A percentile compares a stretch with the other conserved stretches of the same genome.
Evolutionary conservation across 1,284 basidiomycete species (phyloP).

Genomic region (Apiotrichum siamense): DNA sequence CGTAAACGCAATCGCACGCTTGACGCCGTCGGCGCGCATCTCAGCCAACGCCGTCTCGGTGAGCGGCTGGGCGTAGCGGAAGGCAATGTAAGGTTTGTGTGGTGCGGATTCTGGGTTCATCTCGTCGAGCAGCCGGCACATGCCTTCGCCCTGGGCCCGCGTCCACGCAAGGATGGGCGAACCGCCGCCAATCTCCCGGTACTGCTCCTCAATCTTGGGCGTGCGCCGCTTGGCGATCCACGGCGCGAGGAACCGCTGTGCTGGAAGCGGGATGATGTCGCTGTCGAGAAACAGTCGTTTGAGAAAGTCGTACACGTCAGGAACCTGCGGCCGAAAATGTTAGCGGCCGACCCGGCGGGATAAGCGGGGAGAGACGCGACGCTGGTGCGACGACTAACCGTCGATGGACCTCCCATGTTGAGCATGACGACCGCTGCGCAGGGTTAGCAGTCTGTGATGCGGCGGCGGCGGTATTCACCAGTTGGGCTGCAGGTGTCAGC

Average conservation of each 20-base stretch:
- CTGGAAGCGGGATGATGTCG: constrained; percentile 93
- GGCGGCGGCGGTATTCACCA: neutral
- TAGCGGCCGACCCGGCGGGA: too few species aligned
- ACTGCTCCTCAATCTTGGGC: constrained; percentile 91
- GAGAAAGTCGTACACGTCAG: constrained; percentile 83
- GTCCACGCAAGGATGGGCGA: constrained; percentile 97
- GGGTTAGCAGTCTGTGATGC: neutral
- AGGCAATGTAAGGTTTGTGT: constrained; percentile 92
- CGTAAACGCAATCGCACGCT: constrained; percentile 88
- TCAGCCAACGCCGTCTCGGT: constrained; percentile 76
- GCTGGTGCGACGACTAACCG: constrained; percentile 56
- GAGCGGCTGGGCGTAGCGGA: constrained; percentile 85
- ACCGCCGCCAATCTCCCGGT: constrained; percentile 89
- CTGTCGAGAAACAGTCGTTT: constrained; percentile 89
- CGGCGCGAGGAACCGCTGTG: constrained; percentile 81
- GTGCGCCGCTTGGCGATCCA: constrained; percentile 86
- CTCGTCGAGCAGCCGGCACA: constrained; percentile 89
- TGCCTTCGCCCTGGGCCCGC: constrained; percentile 75
- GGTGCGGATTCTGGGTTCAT: constrained; percentile 86
- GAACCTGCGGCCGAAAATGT: constrained; percentile 61
- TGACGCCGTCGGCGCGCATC: constrained; percentile 87
- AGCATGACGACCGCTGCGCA: constrained; percentile 83
- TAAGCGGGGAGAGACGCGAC: too few species aligned
- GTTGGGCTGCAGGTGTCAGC: constrained; percentile 7
- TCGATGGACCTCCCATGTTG: constrained; percentile 97